phyloP scores from a whole-genome alignment of 345 rosid species.

The Kernera saxatilis region DNA sequence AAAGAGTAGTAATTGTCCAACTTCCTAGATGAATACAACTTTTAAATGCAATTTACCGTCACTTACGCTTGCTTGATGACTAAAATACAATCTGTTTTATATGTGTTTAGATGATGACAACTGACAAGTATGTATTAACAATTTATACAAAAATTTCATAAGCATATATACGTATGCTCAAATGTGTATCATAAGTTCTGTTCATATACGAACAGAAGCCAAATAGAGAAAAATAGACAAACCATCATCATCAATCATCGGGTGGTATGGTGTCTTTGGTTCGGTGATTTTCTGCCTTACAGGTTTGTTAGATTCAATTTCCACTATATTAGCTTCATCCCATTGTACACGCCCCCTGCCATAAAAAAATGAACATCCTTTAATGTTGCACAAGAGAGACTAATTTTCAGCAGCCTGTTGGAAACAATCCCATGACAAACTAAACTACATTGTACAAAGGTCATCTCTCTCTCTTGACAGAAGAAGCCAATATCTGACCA shows the following conservation, averaged over 20 bases:
- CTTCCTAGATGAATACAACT: not conserved
- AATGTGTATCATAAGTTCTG: not conserved
- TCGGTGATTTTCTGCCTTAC: constrained; percentile 96
- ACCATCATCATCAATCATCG: constrained; percentile 91
- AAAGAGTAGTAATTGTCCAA: not conserved
- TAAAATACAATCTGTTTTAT: not conserved
- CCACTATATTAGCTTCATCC: constrained; percentile 82
- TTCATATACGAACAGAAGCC: not conserved
- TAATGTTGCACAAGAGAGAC: not conserved
- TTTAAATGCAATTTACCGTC: not conserved
- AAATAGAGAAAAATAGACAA: constrained; percentile 23
- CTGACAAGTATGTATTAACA: not conserved
- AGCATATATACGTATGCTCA: not conserved
- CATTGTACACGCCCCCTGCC: constrained; percentile 69
- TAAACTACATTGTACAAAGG: not conserved
- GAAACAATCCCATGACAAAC: not conserved
- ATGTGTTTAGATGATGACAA: not conserved
- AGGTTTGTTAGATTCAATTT: constrained; percentile 95
- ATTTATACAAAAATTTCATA: not conserved
- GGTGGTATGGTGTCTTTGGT: constrained; percentile 97
- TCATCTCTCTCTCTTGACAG: not conserved
- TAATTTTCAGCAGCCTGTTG: not conserved
- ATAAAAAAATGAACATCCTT: constrained; percentile 26
- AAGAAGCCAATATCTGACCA: not conserved
- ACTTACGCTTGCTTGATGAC: not conserved